phyloP scores from a whole-genome alignment of 2,329 filamentous ascomycete species.

The Pseudocercospora musae region DNA sequence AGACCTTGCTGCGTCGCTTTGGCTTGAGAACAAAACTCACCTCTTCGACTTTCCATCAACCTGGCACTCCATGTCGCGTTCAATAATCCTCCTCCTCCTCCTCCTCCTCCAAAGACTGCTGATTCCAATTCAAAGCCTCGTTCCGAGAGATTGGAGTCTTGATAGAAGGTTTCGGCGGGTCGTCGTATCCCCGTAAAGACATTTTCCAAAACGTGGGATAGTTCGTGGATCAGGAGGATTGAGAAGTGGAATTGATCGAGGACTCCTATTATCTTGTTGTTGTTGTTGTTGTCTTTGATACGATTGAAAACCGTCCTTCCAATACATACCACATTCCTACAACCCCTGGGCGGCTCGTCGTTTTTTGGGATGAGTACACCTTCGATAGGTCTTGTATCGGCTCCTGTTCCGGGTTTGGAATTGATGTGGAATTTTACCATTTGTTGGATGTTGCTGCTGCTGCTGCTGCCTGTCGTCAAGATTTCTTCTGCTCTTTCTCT shows the following conservation, averaged over 20 bases:
- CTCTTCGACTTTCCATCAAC: neutral
- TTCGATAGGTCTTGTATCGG: neutral
- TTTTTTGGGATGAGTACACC: neutral
- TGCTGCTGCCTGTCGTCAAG: too few species aligned
- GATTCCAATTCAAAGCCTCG: constrained; percentile 2
- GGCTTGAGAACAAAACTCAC: neutral
- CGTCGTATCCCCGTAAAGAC: neutral
- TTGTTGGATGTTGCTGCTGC: neutral
- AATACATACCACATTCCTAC: neutral
- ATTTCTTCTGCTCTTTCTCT: neutral
- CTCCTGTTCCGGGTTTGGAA: neutral
- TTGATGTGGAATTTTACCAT: neutral
- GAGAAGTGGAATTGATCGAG: neutral
- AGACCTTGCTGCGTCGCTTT: neutral
- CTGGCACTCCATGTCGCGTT: neutral
- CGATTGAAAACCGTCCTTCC: neutral
- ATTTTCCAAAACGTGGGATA: neutral
- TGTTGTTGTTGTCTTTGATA: neutral
- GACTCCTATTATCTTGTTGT: neutral
- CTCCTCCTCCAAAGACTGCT: constrained; percentile 5
- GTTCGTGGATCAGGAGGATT: neutral
- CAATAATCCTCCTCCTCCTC: neutral
- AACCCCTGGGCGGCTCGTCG: neutral
- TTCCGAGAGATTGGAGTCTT: neutral
- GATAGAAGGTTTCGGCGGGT: constrained; percentile 1